A percentile compares a stretch with the other conserved stretches of the same genome.
phyloP scores from a whole-genome alignment of 345 rosid species.

The Cochlearia excelsa region DNA sequence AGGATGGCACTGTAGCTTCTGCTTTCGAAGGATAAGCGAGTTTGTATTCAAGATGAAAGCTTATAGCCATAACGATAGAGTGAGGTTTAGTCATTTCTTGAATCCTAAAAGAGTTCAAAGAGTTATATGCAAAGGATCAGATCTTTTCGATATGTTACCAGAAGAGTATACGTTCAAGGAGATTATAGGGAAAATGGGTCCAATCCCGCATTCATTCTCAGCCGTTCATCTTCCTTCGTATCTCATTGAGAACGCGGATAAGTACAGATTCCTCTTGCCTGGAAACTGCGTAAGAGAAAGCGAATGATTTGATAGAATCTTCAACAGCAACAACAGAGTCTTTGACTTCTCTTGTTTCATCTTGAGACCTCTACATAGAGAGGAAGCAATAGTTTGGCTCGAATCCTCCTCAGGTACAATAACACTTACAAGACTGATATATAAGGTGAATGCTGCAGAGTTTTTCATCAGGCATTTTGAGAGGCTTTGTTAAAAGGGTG shows the following conservation, averaged over 20 bases:
- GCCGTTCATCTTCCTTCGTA: slow-evolving; percentile 73
- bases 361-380: slow-evolving; percentile 19
- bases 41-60: slow-evolving; percentile 81
- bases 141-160: slow-evolving; percentile 75
- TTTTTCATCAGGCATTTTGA: slow-evolving; percentile 22
- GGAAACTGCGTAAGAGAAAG: slow-evolving; percentile 61
- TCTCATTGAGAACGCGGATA: slow-evolving; percentile 58
- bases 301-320: slow-evolving; percentile 29
- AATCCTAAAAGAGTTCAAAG: slow-evolving; percentile 68
- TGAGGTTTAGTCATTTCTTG: slow-evolving; percentile 62
- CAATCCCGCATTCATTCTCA: slow-evolving; percentile 72
- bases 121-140: slow-evolving; percentile 72
- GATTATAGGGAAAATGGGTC: slow-evolving; percentile 75
- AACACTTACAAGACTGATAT: slow-evolving; percentile 27
- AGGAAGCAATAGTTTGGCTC: slow-evolving; percentile 26
- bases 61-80: slow-evolving; percentile 72
- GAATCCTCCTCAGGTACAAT: slow-evolving; percentile 25
- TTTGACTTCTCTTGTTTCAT: slow-evolving; percentile 12
- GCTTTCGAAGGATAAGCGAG: slow-evolving; percentile 63
- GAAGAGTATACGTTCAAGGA: slow-evolving; percentile 78
- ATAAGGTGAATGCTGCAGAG: slow-evolving; percentile 9
- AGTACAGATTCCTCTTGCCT: slow-evolving; percentile 61
- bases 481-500: slow-evolving; percentile 20
- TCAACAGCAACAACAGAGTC: slow-evolving; percentile 6
- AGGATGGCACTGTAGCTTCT: slow-evolving; percentile 87